These are phyloP conservation scores for Aristolochia fimbriata DNA, from an alignment of 164 flowering plant genomes.

Conservation along the genomic window DNA sequence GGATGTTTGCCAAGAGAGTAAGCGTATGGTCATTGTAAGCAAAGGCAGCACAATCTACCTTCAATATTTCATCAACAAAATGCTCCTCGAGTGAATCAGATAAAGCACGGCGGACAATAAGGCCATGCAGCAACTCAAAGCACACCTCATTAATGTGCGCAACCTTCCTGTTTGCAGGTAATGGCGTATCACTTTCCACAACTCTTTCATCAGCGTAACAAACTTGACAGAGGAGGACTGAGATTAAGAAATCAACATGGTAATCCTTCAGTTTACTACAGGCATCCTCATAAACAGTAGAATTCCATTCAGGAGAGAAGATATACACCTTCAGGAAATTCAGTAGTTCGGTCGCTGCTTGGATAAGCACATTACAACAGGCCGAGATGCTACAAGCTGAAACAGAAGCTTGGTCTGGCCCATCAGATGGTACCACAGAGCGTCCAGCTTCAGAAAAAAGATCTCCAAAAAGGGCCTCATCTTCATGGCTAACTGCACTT, in stretches of 20 bases:
- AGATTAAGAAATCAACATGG: constrained; percentile 41
- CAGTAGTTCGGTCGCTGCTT: constrained; percentile 64
- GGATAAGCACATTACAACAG: constrained; percentile 43
- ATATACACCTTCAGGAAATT: constrained; percentile 44
- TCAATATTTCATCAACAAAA: constrained; percentile 53
- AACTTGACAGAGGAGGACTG: constrained; percentile 38
- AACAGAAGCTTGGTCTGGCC: constrained; percentile 46
- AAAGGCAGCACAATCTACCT: constrained; percentile 51
- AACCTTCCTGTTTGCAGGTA: constrained; percentile 33
- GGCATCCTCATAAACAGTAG: constrained; percentile 49
- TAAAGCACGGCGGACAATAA: constrained; percentile 39
- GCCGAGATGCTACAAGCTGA: constrained; percentile 30
- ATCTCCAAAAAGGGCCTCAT: constrained; percentile 95
- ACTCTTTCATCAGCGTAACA: constrained; percentile 38
- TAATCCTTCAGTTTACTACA: constrained; percentile 36
- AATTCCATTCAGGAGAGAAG: constrained; percentile 61
- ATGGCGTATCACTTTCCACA: constrained; percentile 22
- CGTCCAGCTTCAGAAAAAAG: constrained; percentile 91
- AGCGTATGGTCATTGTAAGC: constrained; percentile 61
- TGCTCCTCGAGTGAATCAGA: constrained; percentile 60
- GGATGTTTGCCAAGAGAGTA: constrained; percentile 51
- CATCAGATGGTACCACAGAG: constrained; percentile 57
- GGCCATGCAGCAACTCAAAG: constrained; percentile 58
- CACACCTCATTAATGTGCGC: constrained; percentile 49
- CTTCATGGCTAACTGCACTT: constrained; percentile 60